These are phyloP conservation scores for Exophiala phaeomuriformis DNA, from an alignment of 2,329 filamentous ascomycete genomes.

Conservation along the genomic window DNA sequence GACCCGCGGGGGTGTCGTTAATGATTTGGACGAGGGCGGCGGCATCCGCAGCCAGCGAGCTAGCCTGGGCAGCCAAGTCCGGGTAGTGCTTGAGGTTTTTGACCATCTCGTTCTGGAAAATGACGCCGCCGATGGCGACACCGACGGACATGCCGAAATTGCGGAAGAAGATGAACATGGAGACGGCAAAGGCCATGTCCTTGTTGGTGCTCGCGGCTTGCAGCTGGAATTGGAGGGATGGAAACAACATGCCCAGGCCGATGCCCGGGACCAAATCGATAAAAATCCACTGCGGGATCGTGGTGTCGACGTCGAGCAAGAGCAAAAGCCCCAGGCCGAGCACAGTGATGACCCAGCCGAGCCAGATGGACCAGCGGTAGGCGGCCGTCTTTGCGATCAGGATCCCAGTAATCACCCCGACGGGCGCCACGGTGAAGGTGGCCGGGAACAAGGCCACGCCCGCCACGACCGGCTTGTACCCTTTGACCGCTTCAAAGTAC, in stretches of 20 bases:
- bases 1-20: constrained; percentile 44
- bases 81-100: constrained; percentile 45
- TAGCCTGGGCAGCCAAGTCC: constrained; percentile 43
- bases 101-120: constrained; percentile 60
- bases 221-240: constrained; percentile 55
- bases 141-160: constrained; percentile 59
- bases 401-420: constrained; percentile 50
- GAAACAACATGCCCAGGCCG: constrained; percentile 59
- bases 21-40: constrained; percentile 54
- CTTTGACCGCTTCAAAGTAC: constrained; percentile 43
- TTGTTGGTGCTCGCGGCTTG: constrained; percentile 53
- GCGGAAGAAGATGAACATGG: constrained; percentile 61
- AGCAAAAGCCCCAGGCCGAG: constrained; percentile 51
- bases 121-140: constrained; percentile 59
- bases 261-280: constrained; percentile 56
- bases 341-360: constrained; percentile 55
- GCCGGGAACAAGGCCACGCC: constrained; percentile 54
- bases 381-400: constrained; percentile 49
- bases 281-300: constrained; percentile 45
- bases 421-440: constrained; percentile 57
- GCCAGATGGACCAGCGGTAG: constrained; percentile 56
- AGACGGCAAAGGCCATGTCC: constrained; percentile 55
- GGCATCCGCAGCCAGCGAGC: constrained; percentile 50
- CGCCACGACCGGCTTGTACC: constrained; percentile 47
- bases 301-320: constrained; percentile 22